A percentile compares a stretch with the other conserved stretches of the same genome.
phyloP scores from a whole-genome alignment of 1,284 basidiomycete species.

The Heliocybe sulcata region DNA sequence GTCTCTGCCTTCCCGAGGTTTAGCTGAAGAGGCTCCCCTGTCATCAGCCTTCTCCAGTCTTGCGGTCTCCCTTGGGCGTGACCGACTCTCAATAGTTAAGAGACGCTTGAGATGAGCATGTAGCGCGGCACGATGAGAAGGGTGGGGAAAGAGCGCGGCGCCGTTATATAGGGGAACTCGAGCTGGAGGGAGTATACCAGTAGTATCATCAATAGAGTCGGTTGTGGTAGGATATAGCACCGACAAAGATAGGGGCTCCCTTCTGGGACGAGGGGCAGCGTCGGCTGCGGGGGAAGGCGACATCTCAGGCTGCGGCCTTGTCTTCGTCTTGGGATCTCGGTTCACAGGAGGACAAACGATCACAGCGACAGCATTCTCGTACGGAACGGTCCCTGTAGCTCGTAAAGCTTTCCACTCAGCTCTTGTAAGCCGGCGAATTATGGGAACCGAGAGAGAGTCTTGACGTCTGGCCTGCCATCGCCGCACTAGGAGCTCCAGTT shows the following conservation, averaged over 20 bases:
- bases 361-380: slow-evolving; percentile 49
- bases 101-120: slow-evolving; percentile 40
- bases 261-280: neutral
- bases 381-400: slow-evolving; percentile 38
- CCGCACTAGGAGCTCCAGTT: slow-evolving; percentile 51
- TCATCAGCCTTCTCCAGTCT: slow-evolving; percentile 12
- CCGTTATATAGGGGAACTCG: slow-evolving; percentile 63
- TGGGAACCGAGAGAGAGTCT: slow-evolving; percentile 17
- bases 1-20: neutral
- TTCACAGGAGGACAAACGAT: slow-evolving; percentile 67
- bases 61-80: slow-evolving; percentile 11
- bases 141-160: slow-evolving; percentile 50
- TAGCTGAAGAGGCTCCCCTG: neutral
- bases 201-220: slow-evolving; percentile 13
- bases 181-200: slow-evolving; percentile 29
- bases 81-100: slow-evolving; percentile 37
- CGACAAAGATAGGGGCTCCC: slow-evolving; percentile 23
- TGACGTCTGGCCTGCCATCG: slow-evolving; percentile 25
- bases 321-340: slow-evolving; percentile 38
- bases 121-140: slow-evolving; percentile 49
- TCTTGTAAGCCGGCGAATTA: slow-evolving; percentile 56
- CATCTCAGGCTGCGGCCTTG: slow-evolving; percentile 33
- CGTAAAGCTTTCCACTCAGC: slow-evolving; percentile 48
- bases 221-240: slow-evolving; percentile 25
- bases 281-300: slow-evolving; percentile 30